These are phyloP conservation scores for Penicillium sclerotiorum DNA, from an alignment of 2,329 filamentous ascomycete genomes.

Conservation along the genomic window DNA sequence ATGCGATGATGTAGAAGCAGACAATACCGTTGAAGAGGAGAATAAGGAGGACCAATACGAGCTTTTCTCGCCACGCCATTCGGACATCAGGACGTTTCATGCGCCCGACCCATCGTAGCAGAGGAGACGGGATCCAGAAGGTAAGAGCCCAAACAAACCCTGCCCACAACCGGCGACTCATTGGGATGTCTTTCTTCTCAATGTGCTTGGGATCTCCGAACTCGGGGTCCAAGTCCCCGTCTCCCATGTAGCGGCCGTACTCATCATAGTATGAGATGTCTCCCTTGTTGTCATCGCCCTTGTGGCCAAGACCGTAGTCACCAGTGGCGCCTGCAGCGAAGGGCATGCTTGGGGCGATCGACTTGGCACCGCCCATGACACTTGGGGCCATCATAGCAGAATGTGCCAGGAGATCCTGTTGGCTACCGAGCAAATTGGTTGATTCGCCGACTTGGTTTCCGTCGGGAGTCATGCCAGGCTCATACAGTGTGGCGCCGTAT, in stretches of 20 bases:
- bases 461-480: conserved; percentile 70
- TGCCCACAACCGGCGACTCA: conserved; percentile 75
- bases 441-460: conserved; percentile 61
- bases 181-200: conserved; percentile 66
- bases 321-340: conserved; percentile 61
- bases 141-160: conserved; percentile 81
- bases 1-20: conserved; percentile 88
- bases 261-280: conserved; percentile 74
- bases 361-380: conserved; percentile 56
- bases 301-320: conserved; percentile 85
- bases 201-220: conserved; percentile 76
- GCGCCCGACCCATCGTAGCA: conserved; percentile 78
- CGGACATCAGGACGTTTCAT: conserved; percentile 98
- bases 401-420: conserved; percentile 67
- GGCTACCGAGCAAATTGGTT: conserved; percentile 66
- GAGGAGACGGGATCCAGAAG: conserved; percentile 89
- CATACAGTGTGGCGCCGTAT: conserved; percentile 63
- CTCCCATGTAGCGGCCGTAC: conserved; percentile 65
- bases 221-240: conserved; percentile 73
- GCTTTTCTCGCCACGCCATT: conserved; percentile 95
- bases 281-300: conserved; percentile 77
- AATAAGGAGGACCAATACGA: conserved; percentile 81
- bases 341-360: conserved; percentile 50
- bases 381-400: conserved; percentile 43
- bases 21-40: conserved; percentile 76